Conservation (phyloP, 768 basidiomycete species). For the Trametes cinnabarina region DNA sequence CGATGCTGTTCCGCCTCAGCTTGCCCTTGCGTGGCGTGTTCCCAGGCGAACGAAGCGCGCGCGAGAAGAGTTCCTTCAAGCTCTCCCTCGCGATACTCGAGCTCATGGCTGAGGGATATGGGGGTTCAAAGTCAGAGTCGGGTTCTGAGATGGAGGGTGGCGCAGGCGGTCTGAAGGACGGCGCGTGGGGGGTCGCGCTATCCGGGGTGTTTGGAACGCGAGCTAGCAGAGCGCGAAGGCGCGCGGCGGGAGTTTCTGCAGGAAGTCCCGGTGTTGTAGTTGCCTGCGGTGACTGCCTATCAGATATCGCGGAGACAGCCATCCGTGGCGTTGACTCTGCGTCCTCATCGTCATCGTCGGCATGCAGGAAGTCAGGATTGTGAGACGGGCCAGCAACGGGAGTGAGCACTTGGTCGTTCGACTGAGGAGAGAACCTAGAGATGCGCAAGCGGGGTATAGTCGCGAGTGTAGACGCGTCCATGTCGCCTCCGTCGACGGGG, state of each 20-base stretch:
- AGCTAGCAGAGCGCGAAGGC: slow-evolving; percentile 60
- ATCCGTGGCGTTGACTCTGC: slow-evolving; percentile 40
- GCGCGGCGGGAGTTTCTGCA: slow-evolving; percentile 52
- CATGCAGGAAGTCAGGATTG: slow-evolving; percentile 29
- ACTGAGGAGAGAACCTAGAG: slow-evolving; percentile 21
- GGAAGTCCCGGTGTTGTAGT: slow-evolving; percentile 17
- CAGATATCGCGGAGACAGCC: slow-evolving; percentile 22
- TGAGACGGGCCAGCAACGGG: slow-evolving; percentile 34
- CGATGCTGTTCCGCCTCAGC: slow-evolving; percentile 57
- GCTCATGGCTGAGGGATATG: slow-evolving; percentile 34
- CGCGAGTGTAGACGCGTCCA: slow-evolving; percentile 23
- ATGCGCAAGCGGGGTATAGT: slow-evolving; percentile 26
- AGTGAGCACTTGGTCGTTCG: slow-evolving; percentile 13
- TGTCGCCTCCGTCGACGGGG: slow-evolving; percentile 17
- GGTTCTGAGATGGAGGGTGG: slow-evolving; percentile 42
- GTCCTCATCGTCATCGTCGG: slow-evolving; percentile 36
- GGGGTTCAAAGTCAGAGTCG: slow-evolving; percentile 60
- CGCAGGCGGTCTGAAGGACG: slow-evolving; percentile 25
- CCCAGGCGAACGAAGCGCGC: slow-evolving; percentile 60
- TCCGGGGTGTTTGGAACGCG: slow-evolving; percentile 44
- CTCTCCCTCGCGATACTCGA: slow-evolving; percentile 56
- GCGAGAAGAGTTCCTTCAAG: slow-evolving; percentile 65
- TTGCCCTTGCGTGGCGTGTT: slow-evolving; percentile 58
- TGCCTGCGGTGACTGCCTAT: slow-evolving; percentile 8
- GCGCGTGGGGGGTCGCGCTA: slow-evolving; percentile 33